These are phyloP conservation scores for Ascochyta rabiei DNA, from an alignment of 2,329 filamentous ascomycete genomes.

Conservation along the genomic window DNA sequence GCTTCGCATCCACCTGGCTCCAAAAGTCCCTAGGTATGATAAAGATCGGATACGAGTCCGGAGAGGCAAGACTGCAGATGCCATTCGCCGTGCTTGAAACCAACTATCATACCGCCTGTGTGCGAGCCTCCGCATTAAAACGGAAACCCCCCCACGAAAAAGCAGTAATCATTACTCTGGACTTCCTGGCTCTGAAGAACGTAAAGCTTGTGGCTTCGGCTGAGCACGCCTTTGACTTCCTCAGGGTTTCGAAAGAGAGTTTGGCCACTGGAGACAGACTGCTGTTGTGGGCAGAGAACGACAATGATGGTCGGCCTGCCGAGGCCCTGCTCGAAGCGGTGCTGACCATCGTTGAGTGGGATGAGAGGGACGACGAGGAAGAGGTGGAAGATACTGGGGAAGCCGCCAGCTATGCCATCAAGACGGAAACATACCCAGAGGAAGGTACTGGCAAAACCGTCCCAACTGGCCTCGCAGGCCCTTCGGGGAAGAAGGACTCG, in stretches of 20 bases:
- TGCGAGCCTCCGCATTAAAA: background rate
- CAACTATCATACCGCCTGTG: background rate
- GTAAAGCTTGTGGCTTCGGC: background rate
- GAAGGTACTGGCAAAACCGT: background rate
- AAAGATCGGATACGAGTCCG: background rate
- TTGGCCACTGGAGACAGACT: background rate
- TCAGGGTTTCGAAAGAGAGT: background rate
- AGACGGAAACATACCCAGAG: background rate
- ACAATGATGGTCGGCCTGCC: background rate
- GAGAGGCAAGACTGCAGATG: background rate
- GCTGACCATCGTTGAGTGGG: background rate
- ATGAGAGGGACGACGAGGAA: background rate
- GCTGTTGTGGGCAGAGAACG: background rate
- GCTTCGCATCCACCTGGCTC: background rate
- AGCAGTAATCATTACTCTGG: background rate
- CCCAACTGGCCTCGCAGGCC: background rate
- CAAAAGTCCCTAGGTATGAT: background rate
- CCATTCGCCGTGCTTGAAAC: background rate
- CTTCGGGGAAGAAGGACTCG: background rate
- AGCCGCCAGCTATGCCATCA: no score
- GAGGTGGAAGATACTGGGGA: background rate
- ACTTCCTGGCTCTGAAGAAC: background rate
- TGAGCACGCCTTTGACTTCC: background rate
- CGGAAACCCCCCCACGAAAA: background rate
- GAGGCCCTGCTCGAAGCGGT: background rate